phyloP scores from a whole-genome alignment of 176 grass and related monocot species.

The Juncus effusus region DNA sequence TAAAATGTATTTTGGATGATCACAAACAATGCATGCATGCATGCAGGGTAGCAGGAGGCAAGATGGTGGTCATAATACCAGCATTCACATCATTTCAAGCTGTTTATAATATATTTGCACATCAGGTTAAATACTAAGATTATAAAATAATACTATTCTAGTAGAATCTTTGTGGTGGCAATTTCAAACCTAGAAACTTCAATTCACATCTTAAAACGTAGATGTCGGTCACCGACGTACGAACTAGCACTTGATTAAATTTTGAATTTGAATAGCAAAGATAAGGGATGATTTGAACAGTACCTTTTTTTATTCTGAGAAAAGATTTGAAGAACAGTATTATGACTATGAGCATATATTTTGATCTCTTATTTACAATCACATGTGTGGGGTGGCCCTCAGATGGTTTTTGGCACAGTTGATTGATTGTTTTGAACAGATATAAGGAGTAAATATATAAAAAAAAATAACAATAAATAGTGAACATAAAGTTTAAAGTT shows the following conservation, averaged over 20 bases:
- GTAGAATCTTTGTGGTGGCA: slow-evolving; percentile 9
- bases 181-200: slow-evolving; percentile 8
- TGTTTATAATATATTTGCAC: slow-evolving; percentile 8
- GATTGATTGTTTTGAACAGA: too few relatives aligned
- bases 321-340: slow-evolving; percentile 4
- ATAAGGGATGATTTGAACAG: background rate
- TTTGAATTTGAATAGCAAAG: slow-evolving; percentile 1
- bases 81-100: slow-evolving; percentile 4
- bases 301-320: too few relatives aligned
- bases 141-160: slow-evolving; percentile 2
- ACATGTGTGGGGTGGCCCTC: background rate
- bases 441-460: too few relatives aligned
- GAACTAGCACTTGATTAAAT: slow-evolving; percentile 1
- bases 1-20: too few relatives aligned
- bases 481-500: too few relatives aligned
- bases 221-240: slow-evolving; percentile 13
- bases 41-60: slow-evolving; percentile 15
- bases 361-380: slow-evolving; percentile 11
- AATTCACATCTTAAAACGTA: slow-evolving; percentile 15
- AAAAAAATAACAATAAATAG: too few relatives aligned
- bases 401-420: background rate
- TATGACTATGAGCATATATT: background rate
- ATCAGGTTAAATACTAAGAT: slow-evolving; percentile 23
- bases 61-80: slow-evolving; percentile 13
- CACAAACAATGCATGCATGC: slow-evolving; percentile 5